phyloP scores from a whole-genome alignment of 768 basidiomycete species.

The Cyclocybe aegerita region DNA sequence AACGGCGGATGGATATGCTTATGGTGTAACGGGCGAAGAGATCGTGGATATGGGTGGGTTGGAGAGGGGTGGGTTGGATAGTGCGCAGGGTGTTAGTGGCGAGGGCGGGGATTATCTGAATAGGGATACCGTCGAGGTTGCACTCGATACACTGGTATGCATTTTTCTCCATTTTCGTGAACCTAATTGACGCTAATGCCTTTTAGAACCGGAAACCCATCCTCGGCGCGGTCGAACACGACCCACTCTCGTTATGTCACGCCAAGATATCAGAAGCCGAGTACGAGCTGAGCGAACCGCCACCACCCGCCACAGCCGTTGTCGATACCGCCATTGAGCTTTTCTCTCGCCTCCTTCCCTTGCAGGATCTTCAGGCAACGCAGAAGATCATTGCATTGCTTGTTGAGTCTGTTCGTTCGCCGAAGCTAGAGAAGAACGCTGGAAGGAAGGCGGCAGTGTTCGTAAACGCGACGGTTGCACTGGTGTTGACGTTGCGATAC shows the following conservation, averaged over 20 bases:
- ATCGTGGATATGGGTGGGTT: constrained; percentile 42
- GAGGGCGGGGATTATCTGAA: constrained; percentile 49
- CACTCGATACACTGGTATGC: constrained; percentile 76
- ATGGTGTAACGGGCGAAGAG: constrained; percentile 79
- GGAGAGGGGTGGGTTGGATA: constrained; percentile 29
- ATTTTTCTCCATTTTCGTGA: background rate
- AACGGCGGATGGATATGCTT: constrained; percentile 84
- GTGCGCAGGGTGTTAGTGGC: constrained; percentile 21
- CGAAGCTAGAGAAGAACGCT: constrained; percentile 82
- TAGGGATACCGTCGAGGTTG: constrained; percentile 76
- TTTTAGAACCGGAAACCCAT: constrained; percentile 72
- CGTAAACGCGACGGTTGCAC: constrained; percentile 75
- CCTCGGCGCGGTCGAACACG: constrained; percentile 83
- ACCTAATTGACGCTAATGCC: constrained; percentile 5
- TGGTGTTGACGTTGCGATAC: constrained; percentile 67
- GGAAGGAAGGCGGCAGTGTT: constrained; percentile 84
- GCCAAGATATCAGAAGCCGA: constrained; percentile 42
- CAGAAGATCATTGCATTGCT: constrained; percentile 56
- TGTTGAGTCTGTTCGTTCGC: constrained; percentile 64
- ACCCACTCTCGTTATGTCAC: constrained; percentile 72
- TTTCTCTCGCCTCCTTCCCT: constrained; percentile 75
- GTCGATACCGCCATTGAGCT: constrained; percentile 89
- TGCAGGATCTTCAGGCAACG: constrained; percentile 67
- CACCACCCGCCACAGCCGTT: constrained; percentile 77
- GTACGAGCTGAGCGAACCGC: constrained; percentile 54